Conservation (phyloP, 2,329 filamentous ascomycete species). For the Fusarium illudens region DNA sequence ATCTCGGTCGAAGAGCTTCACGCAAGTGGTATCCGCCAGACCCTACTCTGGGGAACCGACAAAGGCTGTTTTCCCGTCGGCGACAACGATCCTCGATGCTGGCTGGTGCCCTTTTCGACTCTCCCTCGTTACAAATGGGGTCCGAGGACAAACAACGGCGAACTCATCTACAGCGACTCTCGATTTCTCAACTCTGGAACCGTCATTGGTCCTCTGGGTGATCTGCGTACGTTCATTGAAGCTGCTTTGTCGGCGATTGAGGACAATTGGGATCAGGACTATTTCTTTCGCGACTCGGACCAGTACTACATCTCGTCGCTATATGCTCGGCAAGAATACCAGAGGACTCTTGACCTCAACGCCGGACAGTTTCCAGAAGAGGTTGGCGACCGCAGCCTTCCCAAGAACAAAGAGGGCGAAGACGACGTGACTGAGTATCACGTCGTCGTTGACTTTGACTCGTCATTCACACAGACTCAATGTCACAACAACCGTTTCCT, state of each 20-base stretch:
- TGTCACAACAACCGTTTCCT: slow-evolving; percentile 59
- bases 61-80: slow-evolving; percentile 29
- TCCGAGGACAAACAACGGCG: slow-evolving; percentile 17
- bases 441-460: slow-evolving; percentile 29
- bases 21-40: slow-evolving; percentile 23
- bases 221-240: slow-evolving; percentile 32
- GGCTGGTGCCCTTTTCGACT: slow-evolving; percentile 30
- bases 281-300: slow-evolving; percentile 26
- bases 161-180: slow-evolving; percentile 12
- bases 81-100: slow-evolving; percentile 28
- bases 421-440: slow-evolving; percentile 30
- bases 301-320: slow-evolving; percentile 33
- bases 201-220: slow-evolving; percentile 33
- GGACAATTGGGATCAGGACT: slow-evolving; percentile 13
- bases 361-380: slow-evolving; percentile 15
- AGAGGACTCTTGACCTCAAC: slow-evolving; percentile 25
- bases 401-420: slow-evolving; percentile 11
- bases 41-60: slow-evolving; percentile 35
- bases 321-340: slow-evolving; percentile 38
- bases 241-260: slow-evolving; percentile 17
- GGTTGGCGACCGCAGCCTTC: slow-evolving; percentile 17
- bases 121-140: slow-evolving; percentile 30
- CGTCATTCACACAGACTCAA: slow-evolving; percentile 58
- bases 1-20: slow-evolving; percentile 29
- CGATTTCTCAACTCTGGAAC: slow-evolving; percentile 39